Base-by-base conservation (phyloP, 371 early-diverging fungal genomes). In the Syncephalastrum monosporum region DNA sequence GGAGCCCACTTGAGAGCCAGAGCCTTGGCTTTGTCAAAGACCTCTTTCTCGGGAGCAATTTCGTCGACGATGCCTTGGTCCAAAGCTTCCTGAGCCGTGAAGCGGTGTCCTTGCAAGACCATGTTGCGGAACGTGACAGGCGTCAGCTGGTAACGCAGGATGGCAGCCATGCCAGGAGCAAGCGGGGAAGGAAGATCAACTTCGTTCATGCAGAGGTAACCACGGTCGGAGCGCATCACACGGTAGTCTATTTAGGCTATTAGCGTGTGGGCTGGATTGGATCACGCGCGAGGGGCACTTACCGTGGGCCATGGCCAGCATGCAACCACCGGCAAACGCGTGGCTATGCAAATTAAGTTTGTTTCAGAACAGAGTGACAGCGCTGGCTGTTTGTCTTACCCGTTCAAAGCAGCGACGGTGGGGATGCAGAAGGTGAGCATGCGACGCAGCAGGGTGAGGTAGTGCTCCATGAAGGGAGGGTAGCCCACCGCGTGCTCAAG, bases 311-410 rank as follows among this genome's bases (percentile, higher is more conserved):
- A 91, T 51, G 8, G 92, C 88, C 29, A 92, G 69, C 82, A 92
- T 81, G 67, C 82, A 89, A 5, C 93, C 92, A 56, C 91, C 92
- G 29, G 92, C 92, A 77, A 92, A 93, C 15, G 92, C 91, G 49
- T 92, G 91, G 13, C 89, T 82, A 60, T 12, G 2, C 16, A 23
- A 33, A 7, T 15, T 17, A 21, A 21, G 29, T 25, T 33, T 16
- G 38, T 3, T n/a, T 38, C 29, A 17, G 17, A 4, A 51, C 15
- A 17, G 10, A 15, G 24, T 24, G 50, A 17, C 5, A 50, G 6
- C 0, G n/a, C 21, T 47, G 27, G 27, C 13, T 19, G 13, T 25
- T 27, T 8, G 1, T 47, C 23, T 49, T 73, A 81, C 73, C 85
- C 91, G 56, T 91, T 90, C 24, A 90, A 69, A 14, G 91, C 91